Base-by-base conservation (phyloP, 2,329 filamentous ascomycete species). In the Diaporthe destruens region DNA sequence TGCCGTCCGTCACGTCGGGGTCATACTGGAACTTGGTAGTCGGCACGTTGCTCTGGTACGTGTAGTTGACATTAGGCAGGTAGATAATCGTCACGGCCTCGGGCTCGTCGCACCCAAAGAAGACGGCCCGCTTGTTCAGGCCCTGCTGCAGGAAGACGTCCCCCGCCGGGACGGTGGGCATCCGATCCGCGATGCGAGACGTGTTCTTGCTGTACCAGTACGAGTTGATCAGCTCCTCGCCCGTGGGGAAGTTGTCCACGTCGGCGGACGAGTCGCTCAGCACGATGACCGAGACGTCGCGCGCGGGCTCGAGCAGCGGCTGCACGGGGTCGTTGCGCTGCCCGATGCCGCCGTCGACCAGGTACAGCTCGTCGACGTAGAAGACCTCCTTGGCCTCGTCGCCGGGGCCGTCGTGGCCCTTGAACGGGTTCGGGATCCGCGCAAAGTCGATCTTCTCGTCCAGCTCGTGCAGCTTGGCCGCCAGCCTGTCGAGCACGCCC, bases 61-160 rank as follows among this genome's bases (percentile, higher is more conserved):
- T 65, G 4, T 65, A 65, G 44, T 71, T 71, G 23, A 65, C 47
- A 23, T 71, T 71, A 1, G 69, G 69, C 49, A 71, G 56, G 18
- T 65, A 71, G 1, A 71, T n/a, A 5, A 71, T 71, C 11, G 69
- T 71, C 56, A 71, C 69, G 18, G 57, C 47, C 69, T 71, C 56
- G 2, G 56, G 47, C 47, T 71, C 69, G 34, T 65, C n/a, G 23
- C 69, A 71, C 6, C 69, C 69, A 7, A 71, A 65, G 47, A 71
- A 65, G 2, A 32, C 57, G 0, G 55, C 69, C 18, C 47, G 44
- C 56, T 65, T 71, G 56, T 71, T 65, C 12, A 71, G 34, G 11
- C 57, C 56, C 25, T 54, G 32, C 18, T 39, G 47, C 18, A 65
- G 16, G 23, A 71, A 71, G 3, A 23, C n/a, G 23, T 54, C 47